Evolutionary conservation across 495 filamentous ascomycete species (phyloP), one percentile per base, ranked within the genome.

Genomic region (Durotheca rogersii): DNA sequence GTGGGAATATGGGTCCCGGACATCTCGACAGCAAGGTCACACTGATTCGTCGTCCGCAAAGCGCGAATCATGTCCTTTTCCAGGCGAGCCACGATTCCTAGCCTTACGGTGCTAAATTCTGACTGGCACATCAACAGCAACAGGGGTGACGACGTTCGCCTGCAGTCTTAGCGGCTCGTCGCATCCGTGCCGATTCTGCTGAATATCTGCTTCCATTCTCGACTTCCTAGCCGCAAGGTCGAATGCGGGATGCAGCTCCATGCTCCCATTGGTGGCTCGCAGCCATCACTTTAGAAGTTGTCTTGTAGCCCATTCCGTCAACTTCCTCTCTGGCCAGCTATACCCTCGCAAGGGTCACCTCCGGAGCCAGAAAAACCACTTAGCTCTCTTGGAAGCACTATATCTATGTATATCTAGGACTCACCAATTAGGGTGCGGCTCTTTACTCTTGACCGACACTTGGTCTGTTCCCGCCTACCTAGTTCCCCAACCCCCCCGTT

Each of bases 31-130:
- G 35, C 34, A 48, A 35, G 19, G 7, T 23, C 2, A 1, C 15
- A 1, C 15, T 7, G 38, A 27, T 39, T 14, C 32, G 39, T 42
- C 49, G 36, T 29, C 21, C 42, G 15, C 42, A 15, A 37, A 21
- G 15, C 23, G 10, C 49, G 17, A 58, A 46, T 45, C 38, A 40
- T 33, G 27, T 30, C 40, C 17, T 30, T 35, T 49, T 30, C 45
- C 17, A 48, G 23, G 21, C 2, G 21, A 30, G 20, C 33, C 34
- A 16, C 31, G 33, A 35, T 44, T 39, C 23, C 31, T 44, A 59
- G 45, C 56, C 44, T 49, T 53, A 53, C 15, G 30, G 21, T 40
- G 29, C 56, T 53, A 59, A 59, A 50, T 45, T 45, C 45, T 59
- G 3, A 59, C 45, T 16, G 19, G 37, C 34, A 29, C 25, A 16